Percentiles rank a stretch among this genome's conserved stretches.
Conservation (phyloP, 345 rosid species). For the Eucalyptus dawsonii region DNA sequence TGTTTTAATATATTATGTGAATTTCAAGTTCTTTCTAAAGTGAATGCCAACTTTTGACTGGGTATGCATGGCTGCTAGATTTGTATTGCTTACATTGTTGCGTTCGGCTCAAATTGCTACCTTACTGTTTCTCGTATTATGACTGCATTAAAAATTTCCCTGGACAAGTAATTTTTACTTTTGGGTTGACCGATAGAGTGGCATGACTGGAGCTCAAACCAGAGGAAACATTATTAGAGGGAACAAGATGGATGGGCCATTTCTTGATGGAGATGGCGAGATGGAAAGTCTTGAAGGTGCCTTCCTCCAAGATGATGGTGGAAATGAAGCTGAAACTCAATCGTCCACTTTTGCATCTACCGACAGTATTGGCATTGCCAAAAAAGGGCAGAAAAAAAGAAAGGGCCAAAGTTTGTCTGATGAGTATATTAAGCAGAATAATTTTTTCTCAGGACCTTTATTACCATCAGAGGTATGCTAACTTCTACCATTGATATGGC, state of each 20-base stretch:
- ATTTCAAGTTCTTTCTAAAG: not conserved
- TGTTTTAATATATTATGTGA: not conserved
- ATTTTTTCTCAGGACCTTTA: constrained; percentile 23
- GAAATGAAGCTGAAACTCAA: constrained; percentile 1
- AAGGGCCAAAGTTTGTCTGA: constrained; percentile 2
- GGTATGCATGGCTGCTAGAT: not conserved
- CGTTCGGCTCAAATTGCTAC: not conserved
- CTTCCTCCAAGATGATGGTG: not conserved
- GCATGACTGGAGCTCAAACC: constrained; percentile 17
- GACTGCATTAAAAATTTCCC: not conserved
- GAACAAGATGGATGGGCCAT: constrained; percentile 10
- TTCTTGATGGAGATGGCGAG: constrained; percentile 17
- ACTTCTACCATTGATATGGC: not conserved
- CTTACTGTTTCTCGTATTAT: not conserved
- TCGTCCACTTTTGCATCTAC: constrained; percentile 2
- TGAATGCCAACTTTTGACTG: not conserved
- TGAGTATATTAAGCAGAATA: constrained; percentile 22
- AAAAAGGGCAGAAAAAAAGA: constrained; percentile 9
- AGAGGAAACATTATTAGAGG: constrained; percentile 46
- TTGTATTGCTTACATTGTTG: not conserved
- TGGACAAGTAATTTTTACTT: not conserved
- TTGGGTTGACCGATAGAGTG: not conserved
- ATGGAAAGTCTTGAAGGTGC: constrained; percentile 17
- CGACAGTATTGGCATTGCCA: constrained; percentile 4
- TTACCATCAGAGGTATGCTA: constrained; percentile 66